Base-by-base conservation (phyloP, 2,329 filamentous ascomycete genomes). In the Sporothrix luriei region DNA sequence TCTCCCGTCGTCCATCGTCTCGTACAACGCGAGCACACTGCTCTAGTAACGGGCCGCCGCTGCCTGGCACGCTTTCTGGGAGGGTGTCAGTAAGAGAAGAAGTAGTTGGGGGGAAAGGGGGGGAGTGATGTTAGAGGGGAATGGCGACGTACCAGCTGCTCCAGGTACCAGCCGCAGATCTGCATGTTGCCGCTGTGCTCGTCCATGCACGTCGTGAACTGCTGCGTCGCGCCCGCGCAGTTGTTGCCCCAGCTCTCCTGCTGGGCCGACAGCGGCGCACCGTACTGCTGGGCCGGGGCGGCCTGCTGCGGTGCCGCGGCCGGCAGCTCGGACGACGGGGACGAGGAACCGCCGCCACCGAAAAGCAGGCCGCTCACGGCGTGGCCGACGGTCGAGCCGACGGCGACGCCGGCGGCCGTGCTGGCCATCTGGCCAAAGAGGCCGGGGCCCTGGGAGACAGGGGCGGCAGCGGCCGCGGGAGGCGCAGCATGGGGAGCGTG, bases 141-240 rank as follows among this genome's bases (percentile, higher is more conserved):
- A 11, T 10, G 13, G 1, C 2, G 80, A 74, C 76, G 21, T 73
- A 78, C 77, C 81, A 99, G 85, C 87, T 99, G 94, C 80, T 99
- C 95, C 76, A 99, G 84, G 81, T 99, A 99, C 94, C 94, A 99
- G 75, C 91, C 91, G 84, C 95, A 99, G 78, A 97, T 96, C 78
- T 91, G 90, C 90, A 99, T 89, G 82, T 95, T 93, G 75, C 95
- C 95, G 78, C 89, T 84, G 81, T 99, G 91, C 78, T 98, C 92
- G 80, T 98, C 94, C 90, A 99, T 91, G 86, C 95, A 99, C 84
- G 90, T 91, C 77, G 93, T 94, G 86, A 99, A 98, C 82, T 87
- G 88, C 81, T 89, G 88, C 68, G 93, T 89, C 75, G 95, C 93
- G 68, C 85, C 87, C 73, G 88, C 88, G 83, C 95, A 99, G 79